These are phyloP conservation scores for Melanomma pulvis-pyrius DNA, from an alignment of 495 filamentous ascomycete genomes.

Conservation along the genomic window DNA sequence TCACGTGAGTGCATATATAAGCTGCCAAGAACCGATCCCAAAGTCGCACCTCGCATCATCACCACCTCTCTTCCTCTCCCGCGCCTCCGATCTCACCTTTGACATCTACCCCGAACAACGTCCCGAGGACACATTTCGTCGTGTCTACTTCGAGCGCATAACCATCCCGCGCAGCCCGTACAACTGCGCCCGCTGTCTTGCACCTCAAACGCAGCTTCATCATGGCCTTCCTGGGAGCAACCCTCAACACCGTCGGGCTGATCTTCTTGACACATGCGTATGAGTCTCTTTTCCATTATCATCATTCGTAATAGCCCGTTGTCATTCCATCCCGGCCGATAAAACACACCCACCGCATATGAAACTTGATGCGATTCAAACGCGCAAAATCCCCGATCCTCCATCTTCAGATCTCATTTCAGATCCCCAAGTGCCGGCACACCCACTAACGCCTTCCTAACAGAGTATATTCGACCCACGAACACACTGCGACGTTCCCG, in stretches of 20 bases:
- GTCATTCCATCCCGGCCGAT: conserved; percentile 9
- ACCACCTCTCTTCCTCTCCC: not conserved
- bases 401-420: conserved; percentile 3
- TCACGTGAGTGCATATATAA: not conserved
- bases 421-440: not conserved
- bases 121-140: not conserved
- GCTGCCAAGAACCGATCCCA: not conserved
- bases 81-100: not conserved
- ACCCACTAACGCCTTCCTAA: conserved; percentile 25
- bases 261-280: conserved; percentile 52
- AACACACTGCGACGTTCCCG: conserved; percentile 41
- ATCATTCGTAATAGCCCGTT: conserved; percentile 7
- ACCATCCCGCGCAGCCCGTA: conserved; percentile 6
- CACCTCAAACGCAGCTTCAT: conserved; percentile 12
- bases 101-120: not conserved
- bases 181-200: not conserved
- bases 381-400: not conserved
- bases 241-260: conserved; percentile 44
- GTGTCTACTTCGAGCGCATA: conserved; percentile 10
- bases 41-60: not conserved
- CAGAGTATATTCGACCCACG: conserved; percentile 53
- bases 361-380: conserved; percentile 21
- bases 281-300: conserved; percentile 27
- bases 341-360: conserved; percentile 9
- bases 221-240: conserved; percentile 42